Percentiles rank a stretch among this genome's conserved stretches.
These are phyloP conservation scores for Acer negundo DNA, from an alignment of 345 rosid genomes.

Conservation along the genomic window DNA sequence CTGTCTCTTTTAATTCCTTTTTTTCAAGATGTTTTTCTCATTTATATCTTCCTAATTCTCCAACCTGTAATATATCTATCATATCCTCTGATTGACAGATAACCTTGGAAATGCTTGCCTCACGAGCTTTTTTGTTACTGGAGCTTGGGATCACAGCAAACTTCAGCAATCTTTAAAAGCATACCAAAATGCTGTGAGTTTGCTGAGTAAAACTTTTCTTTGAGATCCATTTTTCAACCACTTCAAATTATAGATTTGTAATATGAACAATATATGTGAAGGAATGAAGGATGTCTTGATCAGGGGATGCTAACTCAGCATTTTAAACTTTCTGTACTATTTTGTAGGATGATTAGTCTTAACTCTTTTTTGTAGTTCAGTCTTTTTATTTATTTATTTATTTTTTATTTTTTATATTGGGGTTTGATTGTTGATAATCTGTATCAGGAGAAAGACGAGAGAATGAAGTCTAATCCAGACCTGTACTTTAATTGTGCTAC, in stretches of 20 bases:
- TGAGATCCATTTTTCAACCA: neutral
- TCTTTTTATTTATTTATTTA: too few relatives aligned
- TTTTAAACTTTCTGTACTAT: slow-evolving; percentile 4
- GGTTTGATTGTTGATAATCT: slow-evolving; percentile 16
- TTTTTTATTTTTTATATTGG: neutral
- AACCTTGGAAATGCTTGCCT: slow-evolving; percentile 78
- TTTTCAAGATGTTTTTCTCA: neutral
- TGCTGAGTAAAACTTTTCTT: slow-evolving; percentile 8
- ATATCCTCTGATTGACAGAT: slow-evolving; percentile 40
- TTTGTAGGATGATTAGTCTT: neutral
- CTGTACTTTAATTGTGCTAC: slow-evolving; percentile 70
- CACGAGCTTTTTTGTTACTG: slow-evolving; percentile 66
- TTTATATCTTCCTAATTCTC: neutral
- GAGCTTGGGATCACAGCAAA: slow-evolving; percentile 73
- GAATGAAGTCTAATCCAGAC: slow-evolving; percentile 68
- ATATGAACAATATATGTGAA: neutral
- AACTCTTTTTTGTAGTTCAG: neutral
- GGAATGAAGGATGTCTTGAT: slow-evolving; percentile 12
- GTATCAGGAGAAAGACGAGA: slow-evolving; percentile 68
- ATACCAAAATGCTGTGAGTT: slow-evolving; percentile 77
- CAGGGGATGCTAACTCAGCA: neutral
- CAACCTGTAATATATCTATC: neutral
- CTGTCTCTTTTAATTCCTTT: neutral
- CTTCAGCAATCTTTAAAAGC: slow-evolving; percentile 72
- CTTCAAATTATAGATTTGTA: neutral